Conservation (phyloP, 257 asterid genomes). For the Salvia hispanica region DNA sequence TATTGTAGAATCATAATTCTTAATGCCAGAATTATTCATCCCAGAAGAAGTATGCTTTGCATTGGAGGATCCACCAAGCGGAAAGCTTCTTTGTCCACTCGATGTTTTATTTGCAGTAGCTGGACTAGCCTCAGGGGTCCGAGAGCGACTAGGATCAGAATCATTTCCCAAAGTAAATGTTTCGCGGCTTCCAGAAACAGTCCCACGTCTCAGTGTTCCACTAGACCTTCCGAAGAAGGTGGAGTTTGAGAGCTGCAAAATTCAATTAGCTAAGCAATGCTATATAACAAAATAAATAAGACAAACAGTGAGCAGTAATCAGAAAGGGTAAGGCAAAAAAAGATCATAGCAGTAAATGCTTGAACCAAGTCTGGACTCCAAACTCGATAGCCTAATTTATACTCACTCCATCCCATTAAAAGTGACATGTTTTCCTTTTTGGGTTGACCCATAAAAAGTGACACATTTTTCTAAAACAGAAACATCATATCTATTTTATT, state of each 20-base stretch:
- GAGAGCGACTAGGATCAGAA: slow-evolving; percentile 65
- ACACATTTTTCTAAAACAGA: too few relatives aligned
- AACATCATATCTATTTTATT: too few relatives aligned
- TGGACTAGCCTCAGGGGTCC: slow-evolving; percentile 78
- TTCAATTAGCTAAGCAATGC: too few relatives aligned
- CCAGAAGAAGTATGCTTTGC: slow-evolving; percentile 62
- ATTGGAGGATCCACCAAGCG: slow-evolving; percentile 68
- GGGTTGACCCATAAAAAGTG: too few relatives aligned
- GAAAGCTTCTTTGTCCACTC: slow-evolving; percentile 63
- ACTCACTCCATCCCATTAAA: too few relatives aligned
- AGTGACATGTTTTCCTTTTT: too few relatives aligned
- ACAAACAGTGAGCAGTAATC: too few relatives aligned
- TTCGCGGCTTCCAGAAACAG: slow-evolving; percentile 68
- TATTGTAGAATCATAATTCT: slow-evolving; percentile 64
- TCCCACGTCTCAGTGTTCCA: slow-evolving; percentile 72
- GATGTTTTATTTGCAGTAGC: slow-evolving; percentile 56
- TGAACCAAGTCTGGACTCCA: slow-evolving; percentile 12
- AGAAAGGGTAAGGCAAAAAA: not conserved
- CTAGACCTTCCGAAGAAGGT: slow-evolving; percentile 74
- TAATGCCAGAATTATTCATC: slow-evolving; percentile 47
- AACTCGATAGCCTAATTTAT: not conserved
- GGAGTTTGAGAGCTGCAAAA: slow-evolving; percentile 73
- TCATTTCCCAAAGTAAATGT: slow-evolving; percentile 59
- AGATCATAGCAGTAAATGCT: not conserved
- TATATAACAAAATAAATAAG: too few relatives aligned